These are phyloP conservation scores for Ceriops tagal DNA, from an alignment of 345 rosid genomes.

Conservation along the genomic window DNA sequence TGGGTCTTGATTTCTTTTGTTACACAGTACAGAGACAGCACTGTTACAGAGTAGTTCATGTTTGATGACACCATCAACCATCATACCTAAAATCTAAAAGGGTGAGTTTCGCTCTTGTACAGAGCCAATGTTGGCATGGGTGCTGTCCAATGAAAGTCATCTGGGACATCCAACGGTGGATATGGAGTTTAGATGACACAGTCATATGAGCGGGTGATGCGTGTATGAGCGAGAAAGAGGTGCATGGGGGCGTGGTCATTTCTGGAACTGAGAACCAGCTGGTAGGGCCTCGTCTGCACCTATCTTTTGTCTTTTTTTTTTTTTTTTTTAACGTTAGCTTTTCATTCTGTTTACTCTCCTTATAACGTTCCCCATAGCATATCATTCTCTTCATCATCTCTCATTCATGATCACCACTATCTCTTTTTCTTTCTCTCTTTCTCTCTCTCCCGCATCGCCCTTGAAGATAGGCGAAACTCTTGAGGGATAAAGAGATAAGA, in stretches of 20 bases:
- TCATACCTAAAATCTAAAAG: constrained; percentile 24
- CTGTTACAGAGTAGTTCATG: constrained; percentile 10
- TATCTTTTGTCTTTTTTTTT: constrained; percentile 43
- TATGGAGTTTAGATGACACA: not conserved
- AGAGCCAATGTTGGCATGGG: constrained; percentile 24
- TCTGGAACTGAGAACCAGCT: constrained; percentile 47
- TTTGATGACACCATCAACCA: constrained; percentile 38
- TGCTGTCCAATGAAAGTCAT: constrained; percentile 9
- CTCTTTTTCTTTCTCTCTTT: constrained; percentile 22
- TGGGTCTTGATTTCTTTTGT: constrained; percentile 14
- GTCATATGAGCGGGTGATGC: too few species aligned
- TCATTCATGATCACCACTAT: constrained; percentile 21
- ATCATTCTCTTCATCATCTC: constrained; percentile 39
- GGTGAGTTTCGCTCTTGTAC: constrained; percentile 4
- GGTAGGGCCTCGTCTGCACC: constrained; percentile 41
- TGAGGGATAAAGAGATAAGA: constrained; percentile 42
- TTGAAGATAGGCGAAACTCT: constrained; percentile 57
- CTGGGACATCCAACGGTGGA: constrained; percentile 31
- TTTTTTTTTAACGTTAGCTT: constrained; percentile 24
- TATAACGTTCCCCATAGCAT: constrained; percentile 30
- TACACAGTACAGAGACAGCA: constrained; percentile 18
- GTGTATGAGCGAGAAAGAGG: constrained; percentile 13
- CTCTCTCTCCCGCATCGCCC: constrained; percentile 34
- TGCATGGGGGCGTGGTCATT: constrained; percentile 67
- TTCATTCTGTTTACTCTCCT: constrained; percentile 28